Conservation (phyloP, 2,329 filamentous ascomycete species). For the Corynespora cassiicola region DNA sequence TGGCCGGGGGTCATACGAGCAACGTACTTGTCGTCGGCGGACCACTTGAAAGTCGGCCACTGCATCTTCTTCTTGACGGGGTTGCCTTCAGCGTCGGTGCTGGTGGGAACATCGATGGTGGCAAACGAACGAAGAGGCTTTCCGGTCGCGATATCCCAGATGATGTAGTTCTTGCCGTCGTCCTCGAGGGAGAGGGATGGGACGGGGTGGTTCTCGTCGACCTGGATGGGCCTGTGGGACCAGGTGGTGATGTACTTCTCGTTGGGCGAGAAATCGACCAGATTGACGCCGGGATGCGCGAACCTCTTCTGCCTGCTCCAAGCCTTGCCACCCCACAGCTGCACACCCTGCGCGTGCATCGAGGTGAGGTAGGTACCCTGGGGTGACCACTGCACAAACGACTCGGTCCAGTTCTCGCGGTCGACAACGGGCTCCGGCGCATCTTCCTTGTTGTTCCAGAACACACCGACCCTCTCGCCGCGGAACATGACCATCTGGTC, state of each 20-base stretch:
- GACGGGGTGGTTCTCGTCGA: constrained; percentile 87
- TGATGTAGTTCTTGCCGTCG: constrained; percentile 98
- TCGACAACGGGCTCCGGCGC: constrained; percentile 87
- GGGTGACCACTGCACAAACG: constrained; percentile 97
- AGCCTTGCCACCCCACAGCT: constrained; percentile 90
- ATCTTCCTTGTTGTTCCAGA: constrained; percentile 98
- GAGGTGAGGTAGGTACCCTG: constrained; percentile 93
- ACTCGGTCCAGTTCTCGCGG: constrained; percentile 95
- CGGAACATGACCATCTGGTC: constrained; percentile 97
- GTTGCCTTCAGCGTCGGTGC: constrained; percentile 66
- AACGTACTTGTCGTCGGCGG: constrained; percentile 94
- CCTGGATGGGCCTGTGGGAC: constrained; percentile 91
- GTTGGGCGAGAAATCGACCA: constrained; percentile 91
- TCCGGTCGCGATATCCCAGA: constrained; percentile 93
- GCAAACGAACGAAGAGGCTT: constrained; percentile 93
- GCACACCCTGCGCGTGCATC: constrained; percentile 93
- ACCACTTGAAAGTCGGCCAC: constrained; percentile 99
- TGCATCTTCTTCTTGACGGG: constrained; percentile 88
- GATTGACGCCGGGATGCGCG: constrained; percentile 92
- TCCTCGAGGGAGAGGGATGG: constrained; percentile 79
- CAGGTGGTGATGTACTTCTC: constrained; percentile 96
- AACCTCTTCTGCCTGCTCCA: constrained; percentile 94
- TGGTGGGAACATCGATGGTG: constrained; percentile 79
- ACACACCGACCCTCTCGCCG: constrained; percentile 89
- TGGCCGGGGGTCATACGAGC: constrained; percentile 87